Evolutionary conservation across 2,329 filamentous ascomycete species (phyloP), one percentile per base, ranked within the genome.

Genomic region (Ophiostoma sp.): DNA sequence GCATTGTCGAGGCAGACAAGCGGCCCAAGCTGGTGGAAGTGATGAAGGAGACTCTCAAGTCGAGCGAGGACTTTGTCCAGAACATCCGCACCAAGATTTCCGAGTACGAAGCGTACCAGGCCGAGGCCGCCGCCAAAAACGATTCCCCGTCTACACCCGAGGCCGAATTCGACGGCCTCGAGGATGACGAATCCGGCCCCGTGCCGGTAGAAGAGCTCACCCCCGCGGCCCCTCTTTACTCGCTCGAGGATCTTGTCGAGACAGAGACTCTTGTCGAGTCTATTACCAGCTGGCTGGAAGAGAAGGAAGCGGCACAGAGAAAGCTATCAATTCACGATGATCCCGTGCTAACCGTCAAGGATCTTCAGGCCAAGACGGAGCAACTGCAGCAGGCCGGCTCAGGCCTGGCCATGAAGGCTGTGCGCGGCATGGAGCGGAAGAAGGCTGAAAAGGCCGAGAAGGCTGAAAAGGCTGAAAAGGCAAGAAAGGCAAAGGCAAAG

Each of bases 201-300:
- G 60, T 27, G 7, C 17, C 36, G 4, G 15, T 15, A 13, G 65
- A 48, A 36, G 83, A 85, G 68, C 81, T 85, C 10, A 44, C 41
- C 8, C 66, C 66, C 8, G 17, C 17, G 17, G 41, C 66, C 31
- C 66, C 66, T 44, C 17, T 67, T 27, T 67, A 67, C 62, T 75
- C 80, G 10, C 73, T 79, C 39, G 77, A 80, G 71, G 81, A 83
- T 69, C 78, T 67, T 10, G 83, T 85, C 60, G 81, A 84, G 67
- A 82, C 95, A 33, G 85, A 89, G 68, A 83, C 86, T 13, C 81
- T 88, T 23, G 86, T 89, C 76, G 85, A 87, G 36, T 84, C 86
- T 17, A 87, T 89, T 23, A 81, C 84, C 20, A 82, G 85, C 27
- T 99, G 94, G 94, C 83, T 99, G 27, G 85, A 88, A 41, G 86